Evolutionary conservation across 257 asterid genomes (phyloP), one percentile per base, ranked within the genome.

Genomic region (Perilla frutescens): DNA sequence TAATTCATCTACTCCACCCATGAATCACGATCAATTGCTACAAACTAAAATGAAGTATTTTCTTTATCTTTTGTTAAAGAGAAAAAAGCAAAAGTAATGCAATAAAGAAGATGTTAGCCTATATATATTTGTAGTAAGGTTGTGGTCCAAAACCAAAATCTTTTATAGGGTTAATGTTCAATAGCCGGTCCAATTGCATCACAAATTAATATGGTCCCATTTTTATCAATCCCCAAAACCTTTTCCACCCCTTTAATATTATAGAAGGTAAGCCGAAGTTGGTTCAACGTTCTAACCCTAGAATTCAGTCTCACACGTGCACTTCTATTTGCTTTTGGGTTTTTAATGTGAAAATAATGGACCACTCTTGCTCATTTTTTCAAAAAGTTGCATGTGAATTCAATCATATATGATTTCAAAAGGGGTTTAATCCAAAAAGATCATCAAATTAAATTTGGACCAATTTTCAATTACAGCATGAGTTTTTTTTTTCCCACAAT

Each of bases 251-350:
- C 73, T 3, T 1, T 34, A 1, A 34, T 34, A 77, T 69, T 39
- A 64, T 37, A 34, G 73, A 74, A 70, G 73, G 62, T 73, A 59
- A 68, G 54, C 55, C 43, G 47, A 66, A 71, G 77, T 70, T 71
- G 53, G 71, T 57, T 72, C 77, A 67, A 76, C 61, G 58, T 65
- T 72, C 74, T n/a, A 67, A 69, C 70, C 74, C 79, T 67, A 61
- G 65, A 69, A 73, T 68, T 72, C 34, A 64, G 53, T 76, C 78
- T 70, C 77, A 76, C 82, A 79, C 82, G 72, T 82, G 84, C 86
- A 63, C 41, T 39, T 26, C 80, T 5, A 45, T 36, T 65, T 44
- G 26, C 75, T 69, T 74, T 77, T 51, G 69, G 58, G 64, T 65
- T 77, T 74, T 37, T 44, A 70, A 81, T 65, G 70, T 50, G 75